A percentile compares a stretch with the other conserved stretches of the same genome.
These are phyloP conservation scores for Globisporangium barbulae DNA, from an alignment of 352 stramenopile species.

Conservation along the genomic window DNA sequence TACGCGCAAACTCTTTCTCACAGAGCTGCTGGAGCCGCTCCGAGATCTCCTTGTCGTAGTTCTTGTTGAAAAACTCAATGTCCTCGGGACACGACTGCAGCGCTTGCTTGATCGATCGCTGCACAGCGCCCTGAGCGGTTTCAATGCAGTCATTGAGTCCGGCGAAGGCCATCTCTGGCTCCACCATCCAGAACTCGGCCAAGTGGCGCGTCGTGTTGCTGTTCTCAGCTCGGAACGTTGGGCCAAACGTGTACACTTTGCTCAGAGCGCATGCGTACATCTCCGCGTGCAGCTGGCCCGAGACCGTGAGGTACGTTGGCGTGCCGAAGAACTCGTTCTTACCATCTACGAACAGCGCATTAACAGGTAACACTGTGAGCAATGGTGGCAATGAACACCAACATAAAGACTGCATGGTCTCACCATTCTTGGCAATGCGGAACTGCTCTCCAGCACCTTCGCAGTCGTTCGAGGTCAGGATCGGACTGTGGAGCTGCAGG, in stretches of 20 bases:
- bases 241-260: conserved; percentile 99
- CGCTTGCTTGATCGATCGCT: conserved; percentile 80
- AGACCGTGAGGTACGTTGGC: conserved; percentile 89
- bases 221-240: conserved; percentile 99
- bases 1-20: conserved; percentile 86
- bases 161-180: conserved; percentile 90
- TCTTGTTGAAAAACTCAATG: conserved; percentile 92
- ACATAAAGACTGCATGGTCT: conserved; percentile 13
- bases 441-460: conserved; percentile 99
- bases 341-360: conserved; percentile 39
- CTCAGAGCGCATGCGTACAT: conserved; percentile 96
- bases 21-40: conserved; percentile 82
- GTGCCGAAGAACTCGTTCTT: conserved; percentile 95
- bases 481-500: conserved; percentile 85
- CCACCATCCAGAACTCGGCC: conserved; percentile 98
- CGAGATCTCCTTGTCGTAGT: conserved; percentile 83
- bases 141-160: conserved; percentile 89
- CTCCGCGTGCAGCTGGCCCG: conserved; percentile 94
- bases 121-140: conserved; percentile 91
- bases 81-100: conserved; percentile 89
- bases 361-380: background rate
- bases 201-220: conserved; percentile 97
- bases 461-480: conserved; percentile 97
- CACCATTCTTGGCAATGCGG: conserved; percentile 83
- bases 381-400: background rate